Conservation (phyloP, 768 basidiomycete genomes). For the Nevesoporus exiguus region DNA sequence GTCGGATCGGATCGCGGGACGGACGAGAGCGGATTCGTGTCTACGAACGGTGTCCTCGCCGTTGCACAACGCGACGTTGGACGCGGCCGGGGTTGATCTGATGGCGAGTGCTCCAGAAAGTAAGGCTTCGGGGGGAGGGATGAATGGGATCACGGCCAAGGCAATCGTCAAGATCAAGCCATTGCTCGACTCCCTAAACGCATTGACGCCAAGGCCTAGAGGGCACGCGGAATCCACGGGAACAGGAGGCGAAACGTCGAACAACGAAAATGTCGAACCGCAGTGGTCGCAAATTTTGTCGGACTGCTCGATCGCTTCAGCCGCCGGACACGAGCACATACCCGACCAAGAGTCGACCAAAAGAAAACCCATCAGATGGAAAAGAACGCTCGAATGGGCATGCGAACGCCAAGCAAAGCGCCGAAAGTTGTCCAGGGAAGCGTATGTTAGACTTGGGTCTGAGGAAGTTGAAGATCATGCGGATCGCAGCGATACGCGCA, state of each 20-base stretch:
- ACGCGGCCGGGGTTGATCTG: not conserved
- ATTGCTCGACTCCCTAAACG: slow-evolving; percentile 17
- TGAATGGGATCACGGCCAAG: slow-evolving; percentile 9
- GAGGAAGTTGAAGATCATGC: slow-evolving; percentile 15
- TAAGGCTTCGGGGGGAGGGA: not conserved
- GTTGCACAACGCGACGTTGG: slow-evolving; percentile 26
- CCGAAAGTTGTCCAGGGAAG: slow-evolving; percentile 25
- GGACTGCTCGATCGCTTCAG: not conserved
- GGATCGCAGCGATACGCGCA: slow-evolving; percentile 9
- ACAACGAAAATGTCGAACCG: not conserved
- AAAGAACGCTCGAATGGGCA: slow-evolving; percentile 43
- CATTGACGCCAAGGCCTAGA: slow-evolving; percentile 10
- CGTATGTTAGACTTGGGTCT: slow-evolving; percentile 14
- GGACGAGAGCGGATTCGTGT: slow-evolving; percentile 16
- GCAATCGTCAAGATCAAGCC: slow-evolving; percentile 24
- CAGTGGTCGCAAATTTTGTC: not conserved
- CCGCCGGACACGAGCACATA: not conserved
- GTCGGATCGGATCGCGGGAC: not conserved
- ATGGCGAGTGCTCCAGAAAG: not conserved
- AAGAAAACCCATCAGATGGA: slow-evolving; percentile 8
- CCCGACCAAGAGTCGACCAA: slow-evolving; percentile 10
- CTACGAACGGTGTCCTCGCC: slow-evolving; percentile 31
- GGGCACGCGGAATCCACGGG: not conserved
- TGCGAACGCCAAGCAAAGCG: slow-evolving; percentile 41
- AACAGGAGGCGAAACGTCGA: not conserved